Evolutionary conservation across 2,329 filamentous ascomycete genomes (phyloP).

Genomic region (Botrytis pseudocinerea): DNA sequence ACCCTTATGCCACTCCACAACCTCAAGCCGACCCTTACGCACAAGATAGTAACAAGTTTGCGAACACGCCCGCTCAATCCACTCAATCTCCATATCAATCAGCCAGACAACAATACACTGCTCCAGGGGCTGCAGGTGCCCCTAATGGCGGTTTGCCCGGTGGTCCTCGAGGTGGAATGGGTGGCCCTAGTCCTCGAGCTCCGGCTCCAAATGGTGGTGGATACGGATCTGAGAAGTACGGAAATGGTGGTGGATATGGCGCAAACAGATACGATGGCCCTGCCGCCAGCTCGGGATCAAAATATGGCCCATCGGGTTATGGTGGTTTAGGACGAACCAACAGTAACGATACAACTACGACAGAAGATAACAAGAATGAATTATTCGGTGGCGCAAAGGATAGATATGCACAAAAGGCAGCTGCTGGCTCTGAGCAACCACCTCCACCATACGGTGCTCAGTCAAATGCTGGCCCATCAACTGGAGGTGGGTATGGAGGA

Average conservation of each 20-base stretch:
- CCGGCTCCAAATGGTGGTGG: conserved; percentile 43
- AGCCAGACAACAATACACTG: conserved; percentile 36
- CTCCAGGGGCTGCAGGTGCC: conserved; percentile 31
- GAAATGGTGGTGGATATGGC: conserved; percentile 53
- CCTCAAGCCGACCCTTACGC: conserved; percentile 57
- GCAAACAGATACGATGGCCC: conserved; percentile 53
- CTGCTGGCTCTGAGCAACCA: conserved; percentile 33
- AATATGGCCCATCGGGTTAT: conserved; percentile 57
- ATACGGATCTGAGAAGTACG: conserved; percentile 57
- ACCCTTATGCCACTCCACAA: conserved; percentile 41
- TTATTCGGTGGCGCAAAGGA: conserved; percentile 54
- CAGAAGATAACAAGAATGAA: conserved; percentile 60
- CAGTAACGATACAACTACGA: conserved; percentile 44
- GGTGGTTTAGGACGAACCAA: conserved; percentile 56
- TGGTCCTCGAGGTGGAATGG: conserved; percentile 32
- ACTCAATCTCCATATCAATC: conserved; percentile 34
- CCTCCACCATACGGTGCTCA: conserved; percentile 36
- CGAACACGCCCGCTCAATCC: conserved; percentile 47
- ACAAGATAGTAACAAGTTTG: conserved; percentile 56
- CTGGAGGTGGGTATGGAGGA: conserved; percentile 46
- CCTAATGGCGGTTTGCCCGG: conserved; percentile 32
- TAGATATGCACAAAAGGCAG: conserved; percentile 37
- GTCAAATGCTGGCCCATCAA: conserved; percentile 27
- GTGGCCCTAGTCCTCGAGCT: conserved; percentile 26
- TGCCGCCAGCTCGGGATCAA: conserved; percentile 41